Percentiles rank a stretch among this genome's conserved stretches.
These are phyloP conservation scores for Hordeum marinum DNA, from an alignment of 176 grass and related monocot species.

Conservation along the genomic window DNA sequence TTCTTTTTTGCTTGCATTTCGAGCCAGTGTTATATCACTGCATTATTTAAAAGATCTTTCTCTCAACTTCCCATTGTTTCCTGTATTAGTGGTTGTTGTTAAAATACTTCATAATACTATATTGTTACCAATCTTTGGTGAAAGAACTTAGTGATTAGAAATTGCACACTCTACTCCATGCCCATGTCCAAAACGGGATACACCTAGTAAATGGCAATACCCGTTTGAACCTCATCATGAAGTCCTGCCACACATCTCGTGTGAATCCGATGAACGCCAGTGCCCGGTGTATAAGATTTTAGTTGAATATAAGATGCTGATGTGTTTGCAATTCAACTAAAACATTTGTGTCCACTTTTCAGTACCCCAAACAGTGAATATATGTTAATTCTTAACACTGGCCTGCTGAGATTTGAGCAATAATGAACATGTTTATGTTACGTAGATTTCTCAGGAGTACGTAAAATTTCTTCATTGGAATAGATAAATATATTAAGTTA, in stretches of 20 bases:
- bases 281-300: background rate
- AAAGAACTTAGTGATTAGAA: background rate
- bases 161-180: background rate
- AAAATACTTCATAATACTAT: background rate
- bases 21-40: background rate
- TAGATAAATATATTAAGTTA: background rate
- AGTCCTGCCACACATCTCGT: background rate
- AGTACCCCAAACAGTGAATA: background rate
- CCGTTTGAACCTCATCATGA: background rate
- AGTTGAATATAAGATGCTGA: background rate
- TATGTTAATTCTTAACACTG: background rate
- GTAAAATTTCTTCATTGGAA: background rate
- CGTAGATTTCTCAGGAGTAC: background rate
- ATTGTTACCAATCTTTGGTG: background rate
- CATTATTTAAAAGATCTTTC: background rate
- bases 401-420: slow-evolving; percentile 9
- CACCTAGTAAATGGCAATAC: background rate
- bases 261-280: background rate
- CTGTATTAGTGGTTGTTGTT: slow-evolving; percentile 5
- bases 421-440: background rate
- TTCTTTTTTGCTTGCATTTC: slow-evolving; percentile 12
- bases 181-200: background rate
- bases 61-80: slow-evolving; percentile 4
- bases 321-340: background rate
- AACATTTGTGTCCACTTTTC: background rate